Conservation (phyloP, 345 rosid genomes). For the Citropsis articulata region DNA sequence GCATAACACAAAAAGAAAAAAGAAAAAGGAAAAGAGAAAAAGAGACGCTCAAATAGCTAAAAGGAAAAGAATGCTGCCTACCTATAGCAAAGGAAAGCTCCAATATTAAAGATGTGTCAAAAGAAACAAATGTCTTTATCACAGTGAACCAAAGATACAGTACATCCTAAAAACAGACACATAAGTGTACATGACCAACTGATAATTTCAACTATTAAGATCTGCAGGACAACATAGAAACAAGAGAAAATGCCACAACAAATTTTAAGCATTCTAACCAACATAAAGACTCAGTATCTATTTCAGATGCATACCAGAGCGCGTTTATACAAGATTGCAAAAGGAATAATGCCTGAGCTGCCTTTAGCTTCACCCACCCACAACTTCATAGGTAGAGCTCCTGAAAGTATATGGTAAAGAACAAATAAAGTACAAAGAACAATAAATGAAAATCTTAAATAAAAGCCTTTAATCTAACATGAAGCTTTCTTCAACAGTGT, state of each 20-base stretch:
- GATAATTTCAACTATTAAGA: background rate
- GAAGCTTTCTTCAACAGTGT: background rate
- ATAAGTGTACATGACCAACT: background rate
- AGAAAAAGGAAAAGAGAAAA: background rate
- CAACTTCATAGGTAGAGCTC: constrained; percentile 48
- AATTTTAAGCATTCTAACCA: background rate
- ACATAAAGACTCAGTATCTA: background rate
- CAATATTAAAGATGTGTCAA: background rate
- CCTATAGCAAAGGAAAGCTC: background rate
- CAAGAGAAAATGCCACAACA: background rate
- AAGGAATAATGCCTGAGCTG: constrained; percentile 46
- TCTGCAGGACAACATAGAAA: background rate
- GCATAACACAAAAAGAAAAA: background rate
- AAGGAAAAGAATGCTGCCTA: background rate
- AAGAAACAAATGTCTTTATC: background rate
- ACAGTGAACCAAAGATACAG: background rate
- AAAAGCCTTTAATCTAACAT: background rate
- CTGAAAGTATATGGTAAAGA: constrained; percentile 40
- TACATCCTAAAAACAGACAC: background rate
- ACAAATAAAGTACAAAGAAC: too few relatives aligned
- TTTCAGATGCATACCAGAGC: constrained; percentile 45
- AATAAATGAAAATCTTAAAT: background rate
- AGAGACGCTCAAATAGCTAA: too few relatives aligned
- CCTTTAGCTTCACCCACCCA: constrained; percentile 63
- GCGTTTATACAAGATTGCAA: constrained; percentile 58